phyloP scores from a whole-genome alignment of 352 stramenopile genomes.

The Phytophthora europaea region DNA sequence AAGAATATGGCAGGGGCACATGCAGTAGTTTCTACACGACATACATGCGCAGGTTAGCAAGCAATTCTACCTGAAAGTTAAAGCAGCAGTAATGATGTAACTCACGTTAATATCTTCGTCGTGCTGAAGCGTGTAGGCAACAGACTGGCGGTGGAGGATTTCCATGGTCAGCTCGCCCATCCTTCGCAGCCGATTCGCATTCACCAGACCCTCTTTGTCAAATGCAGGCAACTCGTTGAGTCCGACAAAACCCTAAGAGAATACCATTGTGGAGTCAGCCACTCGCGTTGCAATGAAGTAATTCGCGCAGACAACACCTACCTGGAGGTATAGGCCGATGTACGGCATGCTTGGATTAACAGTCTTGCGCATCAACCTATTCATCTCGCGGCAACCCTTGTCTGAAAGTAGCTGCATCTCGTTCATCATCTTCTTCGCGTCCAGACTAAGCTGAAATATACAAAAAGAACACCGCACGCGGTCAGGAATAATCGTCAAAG shows the following conservation, averaged over 20 bases:
- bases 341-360: constrained; percentile 88
- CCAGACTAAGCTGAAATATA: constrained; percentile 53
- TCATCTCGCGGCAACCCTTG: constrained; percentile 89
- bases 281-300: not conserved
- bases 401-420: constrained; percentile 85
- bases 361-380: constrained; percentile 82
- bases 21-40: constrained; percentile 68
- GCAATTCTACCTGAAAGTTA: not conserved
- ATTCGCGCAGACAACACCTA: constrained; percentile 22
- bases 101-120: constrained; percentile 72
- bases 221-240: constrained; percentile 85
- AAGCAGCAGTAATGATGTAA: constrained; percentile 8
- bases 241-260: constrained; percentile 72
- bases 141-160: constrained; percentile 80
- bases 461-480: constrained; percentile 5
- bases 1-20: constrained; percentile 71
- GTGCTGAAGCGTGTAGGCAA: constrained; percentile 71
- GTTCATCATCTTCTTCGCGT: constrained; percentile 80
- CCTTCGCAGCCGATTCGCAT: constrained; percentile 74
- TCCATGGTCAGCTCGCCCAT: constrained; percentile 83
- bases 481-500: constrained; percentile 1
- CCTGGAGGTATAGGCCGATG: constrained; percentile 88
- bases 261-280: constrained; percentile 7
- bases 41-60: not conserved
- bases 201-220: constrained; percentile 72